phyloP scores from a whole-genome alignment of 2,329 filamentous ascomycete species.

The Mollisiaceae sp. region DNA sequence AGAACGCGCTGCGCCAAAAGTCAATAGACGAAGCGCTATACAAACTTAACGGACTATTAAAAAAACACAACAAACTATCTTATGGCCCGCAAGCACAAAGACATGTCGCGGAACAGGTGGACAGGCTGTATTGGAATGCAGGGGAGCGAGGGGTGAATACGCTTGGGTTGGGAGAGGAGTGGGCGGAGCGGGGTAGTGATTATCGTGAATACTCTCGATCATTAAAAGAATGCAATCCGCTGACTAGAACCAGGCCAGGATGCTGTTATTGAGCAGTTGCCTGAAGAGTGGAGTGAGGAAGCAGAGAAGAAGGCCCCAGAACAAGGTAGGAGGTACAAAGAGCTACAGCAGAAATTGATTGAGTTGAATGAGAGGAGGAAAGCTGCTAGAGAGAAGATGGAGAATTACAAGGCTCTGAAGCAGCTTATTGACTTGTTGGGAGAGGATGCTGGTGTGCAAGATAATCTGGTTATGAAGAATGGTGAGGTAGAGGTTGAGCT shows the following conservation, averaged over 20 bases:
- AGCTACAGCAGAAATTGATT: constrained; percentile 55
- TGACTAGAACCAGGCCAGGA: constrained; percentile 19
- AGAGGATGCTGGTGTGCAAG: constrained; percentile 56
- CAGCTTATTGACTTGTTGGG: constrained; percentile 57
- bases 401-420: constrained; percentile 55
- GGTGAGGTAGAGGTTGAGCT: constrained; percentile 70
- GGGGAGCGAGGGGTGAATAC: constrained; percentile 44
- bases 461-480: constrained; percentile 69
- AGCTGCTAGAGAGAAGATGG: constrained; percentile 49
- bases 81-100: constrained; percentile 72
- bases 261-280: constrained; percentile 37
- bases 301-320: constrained; percentile 44
- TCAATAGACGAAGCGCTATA: constrained; percentile 61
- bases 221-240: not conserved
- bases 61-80: constrained; percentile 68
- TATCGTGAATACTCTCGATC: constrained; percentile 37
- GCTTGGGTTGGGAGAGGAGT: constrained; percentile 46
- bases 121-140: constrained; percentile 63
- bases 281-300: constrained; percentile 41
- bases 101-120: constrained; percentile 75
- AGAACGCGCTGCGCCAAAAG: constrained; percentile 47
- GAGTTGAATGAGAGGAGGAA: constrained; percentile 54
- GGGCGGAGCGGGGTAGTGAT: constrained; percentile 45
- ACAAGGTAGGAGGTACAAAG: constrained; percentile 56
- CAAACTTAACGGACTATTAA: constrained; percentile 64